Base-by-base conservation (phyloP, 1,284 basidiomycete genomes). In the Thecaphora frezii region DNA sequence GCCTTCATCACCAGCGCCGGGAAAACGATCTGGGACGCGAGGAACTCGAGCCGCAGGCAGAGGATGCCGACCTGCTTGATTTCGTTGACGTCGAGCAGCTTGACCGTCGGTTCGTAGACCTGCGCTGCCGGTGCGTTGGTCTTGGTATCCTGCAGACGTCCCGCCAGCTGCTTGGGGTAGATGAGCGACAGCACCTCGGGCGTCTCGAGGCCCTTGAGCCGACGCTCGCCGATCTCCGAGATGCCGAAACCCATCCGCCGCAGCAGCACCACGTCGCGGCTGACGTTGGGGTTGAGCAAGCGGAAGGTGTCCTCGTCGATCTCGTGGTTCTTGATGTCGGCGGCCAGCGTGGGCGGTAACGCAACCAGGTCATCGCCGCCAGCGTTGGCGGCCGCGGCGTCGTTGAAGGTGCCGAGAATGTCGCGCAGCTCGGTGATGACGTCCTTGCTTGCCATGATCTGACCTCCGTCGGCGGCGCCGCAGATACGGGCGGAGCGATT, bases 401-500 rank as follows among this genome's bases (percentile, higher is more conserved):
- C 58, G 51, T 59, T 64, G 48, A 71, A 71, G 30, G 65, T 62
- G 21, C 62, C 66, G 18, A 78, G 54, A 44, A 74, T 48, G 16
- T 61, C 60, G 38, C 66, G 69, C 10, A 78, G 54, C 58, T 77
- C 76, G 36, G 58, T 57, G 44, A 78, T 68, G 64, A 97, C 88
- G 66, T 97, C 93, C 18, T 87, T 86, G 71, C 90, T 92, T 73
- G 90, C 89, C 86, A 92, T 88, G 74, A 98, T 92, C 81, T 98
- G 91, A 0, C 96, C 96, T 14, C 96, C 96, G 25, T 88, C 87
- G 1, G 96, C 93, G 52, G 84, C 86, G 36, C 88, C 87, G 61
- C 84, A 86, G 75, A 99, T 90, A 51, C 96, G 85, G 1, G 94
- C 87, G 0, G 94, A 85, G 40, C 93, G 71, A 46, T 77, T 77